Evolutionary conservation across 1,139 yeast genomes (phyloP), one percentile per base, ranked within the genome.

Genomic region (Pichia sp.): DNA sequence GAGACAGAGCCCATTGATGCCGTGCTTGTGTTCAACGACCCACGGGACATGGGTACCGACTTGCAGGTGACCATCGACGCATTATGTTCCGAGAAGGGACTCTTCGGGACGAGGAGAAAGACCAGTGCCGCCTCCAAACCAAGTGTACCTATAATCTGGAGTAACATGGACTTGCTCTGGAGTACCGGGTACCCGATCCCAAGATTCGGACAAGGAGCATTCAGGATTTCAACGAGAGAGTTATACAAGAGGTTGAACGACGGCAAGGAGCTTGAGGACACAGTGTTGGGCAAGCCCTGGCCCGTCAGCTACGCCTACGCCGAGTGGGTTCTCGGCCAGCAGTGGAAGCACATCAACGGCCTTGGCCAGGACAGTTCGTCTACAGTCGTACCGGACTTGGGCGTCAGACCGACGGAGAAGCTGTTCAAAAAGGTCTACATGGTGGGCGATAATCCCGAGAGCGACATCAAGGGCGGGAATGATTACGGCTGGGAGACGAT

Each of bases 391-490:
- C 80, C 81, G 0, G 66, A 63, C 25, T 66, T 78, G 50, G 56
- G 55, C 18, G 58, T 55, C 7, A 60, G 69, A 5, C 80, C 80
- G 1, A 53, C 46, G 7, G 51, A 58, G 16, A 63, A 74, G 9
- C 79, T 80, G 1, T 80, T 81, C 58, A 66, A 71, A 25, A 70
- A 76, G 37, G 85, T 93, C 2, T 91, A 76, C 70, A 93, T 93
- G 99, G 87, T 93, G 30, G 99, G 99, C 25, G 99, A 93, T 69
- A 93, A 93, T 67, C 98, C 97, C 2, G 93, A 85, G 26, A 82
- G 91, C 49, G 99, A 93, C 65, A 93, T 93, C 47, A 76, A 77
- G 56, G 99, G 99, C 0, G 99, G 96, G 2, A 85, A 86, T 62
- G 74, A 74, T 53, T 82, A 83, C 65, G 96, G 96, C 2, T 93